These are phyloP conservation scores for Coemansia reversa DNA, from an alignment of 192 early-diverging fungal genomes.

Conservation along the genomic window DNA sequence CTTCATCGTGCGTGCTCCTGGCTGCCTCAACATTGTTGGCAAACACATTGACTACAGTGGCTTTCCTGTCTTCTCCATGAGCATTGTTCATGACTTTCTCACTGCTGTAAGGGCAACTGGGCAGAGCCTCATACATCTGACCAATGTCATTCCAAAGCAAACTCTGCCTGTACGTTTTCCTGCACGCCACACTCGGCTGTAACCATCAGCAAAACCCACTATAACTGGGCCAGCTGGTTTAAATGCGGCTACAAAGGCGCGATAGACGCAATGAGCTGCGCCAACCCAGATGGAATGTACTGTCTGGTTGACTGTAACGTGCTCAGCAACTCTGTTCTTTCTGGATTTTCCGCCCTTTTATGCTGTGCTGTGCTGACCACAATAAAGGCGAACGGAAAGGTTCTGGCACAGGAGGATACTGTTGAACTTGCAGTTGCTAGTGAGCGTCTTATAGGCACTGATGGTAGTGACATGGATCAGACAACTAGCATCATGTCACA, in stretches of 20 bases:
- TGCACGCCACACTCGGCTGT: slow-evolving; percentile 40
- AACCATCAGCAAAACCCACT: slow-evolving; percentile 60
- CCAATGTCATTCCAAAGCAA: slow-evolving; percentile 25
- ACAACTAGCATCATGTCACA: slow-evolving; percentile 79
- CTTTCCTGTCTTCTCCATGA: slow-evolving; percentile 94
- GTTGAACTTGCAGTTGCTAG: slow-evolving; percentile 73
- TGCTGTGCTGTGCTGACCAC: slow-evolving; percentile 74
- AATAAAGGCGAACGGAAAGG: slow-evolving; percentile 13
- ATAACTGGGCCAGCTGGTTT: slow-evolving; percentile 87
- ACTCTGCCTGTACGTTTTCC: slow-evolving; percentile 15
- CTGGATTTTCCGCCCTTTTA: slow-evolving; percentile 82
- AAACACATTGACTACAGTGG: slow-evolving; percentile 97
- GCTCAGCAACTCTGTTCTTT: slow-evolving; percentile 80
- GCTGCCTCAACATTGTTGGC: slow-evolving; percentile 93
- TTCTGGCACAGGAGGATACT: slow-evolving; percentile 16
- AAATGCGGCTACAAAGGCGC: slow-evolving; percentile 71
- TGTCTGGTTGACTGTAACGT: slow-evolving; percentile 78
- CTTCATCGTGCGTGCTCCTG: slow-evolving; percentile 83
- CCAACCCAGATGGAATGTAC: slow-evolving; percentile 53
- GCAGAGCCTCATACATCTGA: slow-evolving; percentile 14
- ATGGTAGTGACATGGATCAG: slow-evolving; percentile 86
- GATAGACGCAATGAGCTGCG: slow-evolving; percentile 30
- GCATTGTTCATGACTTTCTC: slow-evolving; percentile 51
- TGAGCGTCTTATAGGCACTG: slow-evolving; percentile 79
- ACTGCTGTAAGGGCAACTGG: slow-evolving; percentile 19